Percentiles rank a stretch among this genome's conserved stretches.
Evolutionary conservation across 2,329 filamentous ascomycete species (phyloP).

Genomic region (Penicillium sp.): DNA sequence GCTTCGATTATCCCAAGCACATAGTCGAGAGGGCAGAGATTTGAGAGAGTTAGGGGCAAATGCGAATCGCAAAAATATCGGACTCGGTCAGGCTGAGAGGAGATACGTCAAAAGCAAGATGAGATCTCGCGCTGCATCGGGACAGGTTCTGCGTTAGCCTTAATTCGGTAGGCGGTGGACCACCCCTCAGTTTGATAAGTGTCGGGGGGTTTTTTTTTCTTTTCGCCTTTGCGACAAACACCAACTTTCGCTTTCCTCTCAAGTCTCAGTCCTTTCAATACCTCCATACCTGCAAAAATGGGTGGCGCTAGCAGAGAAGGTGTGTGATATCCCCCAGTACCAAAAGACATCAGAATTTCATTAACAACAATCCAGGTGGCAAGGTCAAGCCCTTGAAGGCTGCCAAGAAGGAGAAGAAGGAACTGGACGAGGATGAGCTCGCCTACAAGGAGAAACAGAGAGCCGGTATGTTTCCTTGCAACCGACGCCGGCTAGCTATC

Average conservation of each 20-base stretch:
- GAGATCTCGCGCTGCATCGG: neutral
- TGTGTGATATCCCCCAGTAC: constrained; percentile 31
- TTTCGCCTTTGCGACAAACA: constrained; percentile 3
- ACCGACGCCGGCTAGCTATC: constrained; percentile 5
- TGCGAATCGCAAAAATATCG: constrained; percentile 10
- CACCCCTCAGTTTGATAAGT: constrained; percentile 19
- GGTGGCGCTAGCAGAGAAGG: constrained; percentile 67
- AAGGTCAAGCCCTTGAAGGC: constrained; percentile 85
- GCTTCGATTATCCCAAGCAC: constrained; percentile 19
- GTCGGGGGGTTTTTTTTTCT: constrained; percentile 17
- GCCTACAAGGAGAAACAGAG: constrained; percentile 81
- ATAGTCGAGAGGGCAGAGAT: constrained; percentile 8
- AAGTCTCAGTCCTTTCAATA: constrained; percentile 4
- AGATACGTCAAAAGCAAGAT: neutral
- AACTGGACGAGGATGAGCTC: constrained; percentile 82
- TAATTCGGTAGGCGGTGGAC: constrained; percentile 31
- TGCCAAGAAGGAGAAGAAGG: constrained; percentile 78
- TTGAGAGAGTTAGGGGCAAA: neutral
- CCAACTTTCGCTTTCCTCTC: neutral
- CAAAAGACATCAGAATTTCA: constrained; percentile 7
- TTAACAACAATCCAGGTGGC: constrained; percentile 57
- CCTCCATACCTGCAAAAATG: constrained; percentile 45
- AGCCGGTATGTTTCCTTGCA: constrained; percentile 61
- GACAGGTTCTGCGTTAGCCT: constrained; percentile 21
- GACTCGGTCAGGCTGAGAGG: constrained; percentile 10